Evolutionary conservation across 345 rosid species (phyloP).

Genomic region (Theobroma cacao): DNA sequence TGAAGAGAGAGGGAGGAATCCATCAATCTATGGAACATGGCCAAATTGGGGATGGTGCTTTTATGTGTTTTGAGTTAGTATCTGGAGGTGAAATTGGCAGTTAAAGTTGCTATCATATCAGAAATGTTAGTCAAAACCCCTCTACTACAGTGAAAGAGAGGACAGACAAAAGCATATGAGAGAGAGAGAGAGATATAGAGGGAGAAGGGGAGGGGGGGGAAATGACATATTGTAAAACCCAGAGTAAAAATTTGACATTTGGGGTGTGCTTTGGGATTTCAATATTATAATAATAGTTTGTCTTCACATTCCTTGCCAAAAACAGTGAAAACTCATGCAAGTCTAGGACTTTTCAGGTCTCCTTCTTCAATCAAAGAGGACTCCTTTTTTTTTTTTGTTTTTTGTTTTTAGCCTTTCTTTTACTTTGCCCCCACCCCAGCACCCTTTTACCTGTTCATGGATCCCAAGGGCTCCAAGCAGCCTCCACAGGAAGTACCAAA

Average conservation of each 20-base stretch:
- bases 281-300: conserved; percentile 17
- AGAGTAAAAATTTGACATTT: conserved; percentile 13
- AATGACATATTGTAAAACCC: neutral
- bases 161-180: neutral
- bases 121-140: conserved; percentile 19
- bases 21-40: conserved; percentile 11
- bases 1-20: neutral
- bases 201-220: neutral
- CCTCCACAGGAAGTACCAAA: conserved; percentile 46
- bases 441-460: conserved; percentile 38
- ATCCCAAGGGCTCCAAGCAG: conserved; percentile 60
- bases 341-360: conserved; percentile 54
- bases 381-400: conserved; percentile 9
- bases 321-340: conserved; percentile 57
- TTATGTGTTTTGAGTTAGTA: neutral
- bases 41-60: neutral
- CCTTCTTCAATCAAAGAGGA: conserved; percentile 43
- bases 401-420: neutral
- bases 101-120: conserved; percentile 12
- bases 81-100: conserved; percentile 14
- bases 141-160: neutral
- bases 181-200: neutral
- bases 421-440: conserved; percentile 24
- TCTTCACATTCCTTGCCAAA: conserved; percentile 39
- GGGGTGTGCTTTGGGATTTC: conserved; percentile 22